Base-by-base conservation (phyloP, 1,284 basidiomycete genomes). In the Pseudozyma pruni region DNA sequence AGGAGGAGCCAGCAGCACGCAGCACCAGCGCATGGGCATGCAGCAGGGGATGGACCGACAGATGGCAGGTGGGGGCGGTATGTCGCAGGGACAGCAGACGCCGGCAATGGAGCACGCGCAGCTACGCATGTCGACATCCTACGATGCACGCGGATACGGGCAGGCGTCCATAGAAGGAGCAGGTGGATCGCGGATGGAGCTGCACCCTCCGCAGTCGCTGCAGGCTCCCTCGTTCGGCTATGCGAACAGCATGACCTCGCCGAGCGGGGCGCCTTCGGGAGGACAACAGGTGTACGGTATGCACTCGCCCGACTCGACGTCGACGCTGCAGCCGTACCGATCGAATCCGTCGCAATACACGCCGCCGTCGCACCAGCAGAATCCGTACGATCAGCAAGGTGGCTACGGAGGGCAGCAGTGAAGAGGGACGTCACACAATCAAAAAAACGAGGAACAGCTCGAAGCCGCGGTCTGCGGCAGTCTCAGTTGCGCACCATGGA, bases 91-190 rank as follows among this genome's bases (percentile, higher is more conserved):
- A 40, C 31, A 37, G 22, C 31, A 27, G 7, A 19, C 25, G 5
- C 23, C 35, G 1, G 10, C 35, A 23, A 25, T 50, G 37, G 46
- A 45, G 31, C 29, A 43, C 0, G 34, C 44, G 31, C 53, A 63
- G 29, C 33, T 52, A 56, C 60, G 53, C 39, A 35, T 63, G 53
- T 48, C 60, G 43, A 63, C 40, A 17, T 34, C 45, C 2, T 63
- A 52, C 43, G 52, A 43, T 17, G 38, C 23, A 3, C 38, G 47
- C n/a, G 33, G 22, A 13, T 43, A 51, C 22, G 52, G 38, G 5
- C 16, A 51, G 11, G 10, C 46, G 22, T 22, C 44, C 37, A 41
- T 46, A 51, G 45, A 43, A 10, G 38, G 27, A 13, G 16, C 58
- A 7, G 10, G 34, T 13, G 20, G n/a, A 14, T n/a, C 51, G 4